Evolutionary conservation across 352 stramenopile species (phyloP), one percentile per base, ranked within the genome.

Genomic region (Globisporangium solare): DNA sequence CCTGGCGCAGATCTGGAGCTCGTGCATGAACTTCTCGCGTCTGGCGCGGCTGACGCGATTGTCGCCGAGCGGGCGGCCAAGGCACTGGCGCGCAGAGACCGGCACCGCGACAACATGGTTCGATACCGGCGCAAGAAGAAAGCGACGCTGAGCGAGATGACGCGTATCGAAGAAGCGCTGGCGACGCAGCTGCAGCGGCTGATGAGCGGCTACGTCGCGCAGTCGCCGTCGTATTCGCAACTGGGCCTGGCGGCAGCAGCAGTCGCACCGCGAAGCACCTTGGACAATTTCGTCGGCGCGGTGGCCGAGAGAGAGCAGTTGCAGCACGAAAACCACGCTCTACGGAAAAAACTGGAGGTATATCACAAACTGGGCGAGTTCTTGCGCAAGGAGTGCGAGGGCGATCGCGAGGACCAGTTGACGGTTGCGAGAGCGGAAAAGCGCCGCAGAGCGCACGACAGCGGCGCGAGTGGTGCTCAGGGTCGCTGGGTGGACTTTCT

Each of bases 101-200:
- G 71, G n/a, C 69, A 77, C 56, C 69, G 69, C 17, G 69, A 77
- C 58, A 77, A 77, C 54, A 77, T 77, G 66, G 61, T 77, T 21
- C 70, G 71, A 52, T 77, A 74, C 60, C 60, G 66, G 3, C 66
- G 54, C 32, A 77, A 77, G 66, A 77, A 77, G 63, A 77, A 77
- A 58, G 66, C 66, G 48, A 64, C 68, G 55, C 63, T 70, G 47
- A 54, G 53, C 12, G 66, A 77, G 48, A 66, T 77, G 57, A 62
- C 58, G 18, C 54, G 21, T n/a, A 49, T 63, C 48, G 66, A 77
- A 48, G 54, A 64, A n/a, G 52, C 62, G 50, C 60, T 77, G 14
- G 63, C 73, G 22, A 49, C 63, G 32, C 50, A 54, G 13, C 48
- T 77, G 22, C 63, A 68, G 47, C 67, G 68, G 49, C 54, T 77